Base-by-base conservation (phyloP, 768 basidiomycete genomes). In the Agrocybe chaxingu region DNA sequence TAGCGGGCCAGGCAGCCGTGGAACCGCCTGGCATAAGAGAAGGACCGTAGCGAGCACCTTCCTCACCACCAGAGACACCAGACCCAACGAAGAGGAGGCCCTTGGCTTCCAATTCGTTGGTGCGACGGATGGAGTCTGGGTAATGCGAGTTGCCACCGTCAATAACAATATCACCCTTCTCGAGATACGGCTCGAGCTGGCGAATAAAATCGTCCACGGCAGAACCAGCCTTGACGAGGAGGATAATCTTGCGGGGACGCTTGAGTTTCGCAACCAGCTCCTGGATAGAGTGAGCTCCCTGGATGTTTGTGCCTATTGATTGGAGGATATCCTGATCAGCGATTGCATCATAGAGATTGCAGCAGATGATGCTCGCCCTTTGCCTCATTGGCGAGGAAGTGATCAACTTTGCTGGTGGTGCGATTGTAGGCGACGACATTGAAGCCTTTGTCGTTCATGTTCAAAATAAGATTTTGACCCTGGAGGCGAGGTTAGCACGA, bases 381-480 rank as follows among this genome's bases (percentile, higher is more conserved):
- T 58, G 97, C 97, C 74, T 98, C 92, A 69, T 98, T 93, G 55
- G 80, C 86, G 54, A 99, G 84, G 82, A 99, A 99, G 66, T 80
- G 66, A 69, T 98, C 95, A 63, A 99, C 94, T 72, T 99, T 99
- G 74, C 83, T 85, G 55, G 86, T 89, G 38, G 97, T 98, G 62
- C 97, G 89, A 81, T 99, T 99, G 76, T 89, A 99, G 9, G 92
- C 93, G 59, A 93, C 87, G 62, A 99, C 97, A 57, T 76, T 93
- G 78, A 94, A 99, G 46, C 97, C 97, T 74, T 99, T 99, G 80
- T 99, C 97, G 70, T 97, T 97, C 92, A 97, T 98, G 78, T 98
- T 97, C 62, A 98, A 77, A 69, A 97, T 95, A 66, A 97, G 70
- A 70, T 96, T 97, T 84, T 96, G 94, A 64, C 92, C 94, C 92